phyloP scores from a whole-genome alignment of 169 alveolate species.

The Babesia bigemina region DNA sequence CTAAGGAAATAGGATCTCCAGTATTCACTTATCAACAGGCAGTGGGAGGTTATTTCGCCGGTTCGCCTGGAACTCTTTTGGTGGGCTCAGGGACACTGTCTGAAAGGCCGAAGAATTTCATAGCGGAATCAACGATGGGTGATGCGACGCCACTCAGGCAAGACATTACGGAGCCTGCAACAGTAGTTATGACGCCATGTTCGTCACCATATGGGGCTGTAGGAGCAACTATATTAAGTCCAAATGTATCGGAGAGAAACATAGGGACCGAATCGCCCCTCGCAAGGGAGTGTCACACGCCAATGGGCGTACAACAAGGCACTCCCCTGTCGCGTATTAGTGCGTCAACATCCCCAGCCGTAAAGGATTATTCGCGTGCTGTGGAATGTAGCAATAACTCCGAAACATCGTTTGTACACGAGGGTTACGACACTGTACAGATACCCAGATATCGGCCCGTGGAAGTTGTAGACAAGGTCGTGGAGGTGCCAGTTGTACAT shows the following conservation, averaged over 20 bases:
- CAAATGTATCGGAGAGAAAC: neutral
- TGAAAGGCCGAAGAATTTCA: conserved; percentile 20
- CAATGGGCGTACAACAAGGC: neutral
- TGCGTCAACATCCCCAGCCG: conserved; percentile 28
- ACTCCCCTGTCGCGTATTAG: conserved; percentile 2
- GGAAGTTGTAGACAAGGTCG: conserved; percentile 76
- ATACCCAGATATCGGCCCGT: conserved; percentile 77
- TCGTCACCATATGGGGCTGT: neutral
- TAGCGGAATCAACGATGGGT: neutral
- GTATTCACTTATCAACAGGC: conserved; percentile 19
- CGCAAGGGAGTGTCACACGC: neutral
- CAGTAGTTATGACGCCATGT: conserved; percentile 3
- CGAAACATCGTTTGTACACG: conserved; percentile 74
- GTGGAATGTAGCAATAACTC: conserved; percentile 64
- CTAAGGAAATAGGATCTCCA: conserved; percentile 41
- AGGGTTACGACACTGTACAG: conserved; percentile 77
- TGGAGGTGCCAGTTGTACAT: conserved; percentile 80
- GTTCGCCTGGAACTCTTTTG: conserved; percentile 13
- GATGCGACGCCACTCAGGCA: neutral
- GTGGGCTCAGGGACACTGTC: neutral
- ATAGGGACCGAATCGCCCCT: neutral
- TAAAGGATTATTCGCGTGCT: conserved; percentile 73
- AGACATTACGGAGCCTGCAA: neutral
- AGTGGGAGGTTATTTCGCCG: conserved; percentile 54
- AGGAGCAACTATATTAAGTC: neutral